Evolutionary conservation across 1,139 yeast genomes (phyloP), one percentile per base, ranked within the genome.

Genomic region (Kodamaea sp.): DNA sequence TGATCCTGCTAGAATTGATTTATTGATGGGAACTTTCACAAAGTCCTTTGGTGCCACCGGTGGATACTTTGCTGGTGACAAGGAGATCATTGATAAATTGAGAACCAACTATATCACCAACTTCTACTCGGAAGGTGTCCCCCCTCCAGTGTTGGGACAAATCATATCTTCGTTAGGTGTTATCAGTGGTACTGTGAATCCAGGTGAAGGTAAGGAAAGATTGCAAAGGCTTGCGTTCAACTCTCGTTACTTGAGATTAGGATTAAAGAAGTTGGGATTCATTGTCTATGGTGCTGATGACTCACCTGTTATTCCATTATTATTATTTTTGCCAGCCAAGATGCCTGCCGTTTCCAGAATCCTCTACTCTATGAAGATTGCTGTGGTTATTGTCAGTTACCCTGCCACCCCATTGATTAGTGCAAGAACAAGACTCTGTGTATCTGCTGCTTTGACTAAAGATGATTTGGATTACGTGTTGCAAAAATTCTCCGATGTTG

Each of bases 41-140:
- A 92, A 92, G 64, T 88, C 97, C 5, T 92, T 92, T 61, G 98
- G 99, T 55, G 97, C 98, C 19, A 89, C 97, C 29, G 99, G 99
- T 54, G 99, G 98, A 31, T 92, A 92, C 58, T 70, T 92, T 46
- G 94, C 96, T 15, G 95, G 84, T 34, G 73, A 74, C 46, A 75
- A 78, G 53, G 64, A 61, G 32, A 65, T 87, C 28, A 83, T 90
- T 38, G 90, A 88, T 49, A 76, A 82, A 50, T 66, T 92, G 42
- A 80, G 92, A 61, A 50, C 85, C 29, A 81, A 78, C 50, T 80
- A 87, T 51, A 75, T 88, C 45, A 84, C 92, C 28, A 79, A 83
- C 46, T 73, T 70, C 31, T 86, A 89, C 55, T 80, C 94, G 24
- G 99, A 92, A 64, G 70, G 94, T 14, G 83, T 84, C 30, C 79